phyloP scores from a whole-genome alignment of 2,329 filamentous ascomycete genomes.

The Epichloe amarillans region DNA sequence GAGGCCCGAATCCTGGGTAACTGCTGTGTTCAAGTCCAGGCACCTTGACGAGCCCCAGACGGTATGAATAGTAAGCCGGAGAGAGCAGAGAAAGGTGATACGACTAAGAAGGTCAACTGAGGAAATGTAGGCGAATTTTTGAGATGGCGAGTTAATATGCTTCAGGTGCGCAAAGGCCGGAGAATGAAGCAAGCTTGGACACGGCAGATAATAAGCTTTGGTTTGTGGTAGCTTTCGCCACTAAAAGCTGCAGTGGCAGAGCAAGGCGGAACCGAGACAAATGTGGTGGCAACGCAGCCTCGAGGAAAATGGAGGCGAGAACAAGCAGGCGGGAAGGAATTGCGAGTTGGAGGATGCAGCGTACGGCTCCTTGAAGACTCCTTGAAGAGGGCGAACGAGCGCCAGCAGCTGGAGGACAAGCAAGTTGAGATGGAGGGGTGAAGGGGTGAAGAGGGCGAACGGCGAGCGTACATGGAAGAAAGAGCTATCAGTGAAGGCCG shows the following conservation, averaged over 20 bases:
- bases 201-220: constrained; percentile 1
- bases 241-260: not conserved
- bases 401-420: not conserved
- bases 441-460: not conserved
- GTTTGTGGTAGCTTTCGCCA: not conserved
- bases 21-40: not conserved
- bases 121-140: not conserved
- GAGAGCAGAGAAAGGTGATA: not conserved
- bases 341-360: not conserved
- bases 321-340: not conserved
- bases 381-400: not conserved
- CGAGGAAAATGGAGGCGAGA: not conserved
- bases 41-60: not conserved
- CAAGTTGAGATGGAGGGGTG: not conserved
- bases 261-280: not conserved
- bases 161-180: not conserved
- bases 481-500: not conserved
- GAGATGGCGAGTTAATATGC: not conserved
- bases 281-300: not conserved
- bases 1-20: not conserved
- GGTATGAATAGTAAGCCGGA: not conserved
- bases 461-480: not conserved
- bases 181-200: not conserved
- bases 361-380: not conserved
- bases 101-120: not conserved